Evolutionary conservation across 768 basidiomycete genomes (phyloP).

Genomic region (Termitomyces sp.): DNA sequence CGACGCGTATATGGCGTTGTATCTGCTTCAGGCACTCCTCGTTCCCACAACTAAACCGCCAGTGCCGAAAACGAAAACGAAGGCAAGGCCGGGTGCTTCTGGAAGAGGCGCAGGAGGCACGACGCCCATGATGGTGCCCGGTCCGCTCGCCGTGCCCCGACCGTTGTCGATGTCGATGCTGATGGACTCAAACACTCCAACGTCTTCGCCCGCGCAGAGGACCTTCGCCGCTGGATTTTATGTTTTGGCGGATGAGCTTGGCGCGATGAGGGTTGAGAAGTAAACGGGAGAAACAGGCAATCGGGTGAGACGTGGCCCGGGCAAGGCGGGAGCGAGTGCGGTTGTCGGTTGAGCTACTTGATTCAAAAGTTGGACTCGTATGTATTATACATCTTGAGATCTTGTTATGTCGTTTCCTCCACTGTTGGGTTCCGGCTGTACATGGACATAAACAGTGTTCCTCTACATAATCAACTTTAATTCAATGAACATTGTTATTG

Average conservation of each 20-base stretch:
- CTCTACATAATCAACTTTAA: too few relatives aligned
- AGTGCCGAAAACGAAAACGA: not conserved
- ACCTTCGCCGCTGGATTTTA: conserved; percentile 13
- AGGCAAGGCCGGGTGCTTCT: not conserved
- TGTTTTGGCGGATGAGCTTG: conserved; percentile 37
- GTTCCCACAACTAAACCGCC: conserved; percentile 35
- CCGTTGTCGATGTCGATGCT: not conserved
- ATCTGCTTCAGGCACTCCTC: conserved; percentile 64
- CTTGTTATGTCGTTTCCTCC: not conserved
- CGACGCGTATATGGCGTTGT: conserved; percentile 66
- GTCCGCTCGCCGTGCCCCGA: not conserved
- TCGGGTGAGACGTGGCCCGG: not conserved
- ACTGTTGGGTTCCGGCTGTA: not conserved
- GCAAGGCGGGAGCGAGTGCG: not conserved
- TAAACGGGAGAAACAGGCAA: not conserved
- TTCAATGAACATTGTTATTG: too few relatives aligned
- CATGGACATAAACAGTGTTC: too few relatives aligned
- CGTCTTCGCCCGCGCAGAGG: not conserved
- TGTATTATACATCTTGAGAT: not conserved
- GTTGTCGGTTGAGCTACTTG: not conserved
- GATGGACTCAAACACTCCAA: not conserved
- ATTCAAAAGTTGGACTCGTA: not conserved
- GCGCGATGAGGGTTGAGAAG: conserved; percentile 26
- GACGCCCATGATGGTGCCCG: not conserved
- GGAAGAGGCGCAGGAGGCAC: not conserved